Conservation (phyloP, 2,329 filamentous ascomycete genomes). For the Podosphaera leucotricha region DNA sequence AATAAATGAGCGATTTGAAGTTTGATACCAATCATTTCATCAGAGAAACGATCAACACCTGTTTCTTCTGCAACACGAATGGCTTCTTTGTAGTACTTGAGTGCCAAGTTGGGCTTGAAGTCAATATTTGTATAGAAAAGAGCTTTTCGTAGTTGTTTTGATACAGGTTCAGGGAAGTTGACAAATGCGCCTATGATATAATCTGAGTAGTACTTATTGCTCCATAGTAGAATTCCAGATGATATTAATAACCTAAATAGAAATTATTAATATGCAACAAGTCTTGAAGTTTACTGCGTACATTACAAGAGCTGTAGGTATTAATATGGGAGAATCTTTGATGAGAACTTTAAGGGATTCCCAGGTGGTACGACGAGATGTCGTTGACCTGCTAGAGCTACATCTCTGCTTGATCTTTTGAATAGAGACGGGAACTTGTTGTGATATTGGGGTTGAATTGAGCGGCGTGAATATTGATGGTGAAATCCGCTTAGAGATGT, state of each 20-base stretch:
- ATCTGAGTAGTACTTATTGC: constrained; percentile 13
- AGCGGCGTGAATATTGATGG: not conserved
- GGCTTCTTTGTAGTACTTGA: constrained; percentile 66
- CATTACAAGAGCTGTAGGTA: constrained; percentile 1
- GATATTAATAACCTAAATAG: not conserved
- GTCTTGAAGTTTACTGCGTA: not conserved
- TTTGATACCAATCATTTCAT: constrained; percentile 76
- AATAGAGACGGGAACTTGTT: not conserved
- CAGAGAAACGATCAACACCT: constrained; percentile 67
- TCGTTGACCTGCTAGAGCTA: not conserved
- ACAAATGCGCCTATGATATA: constrained; percentile 21
- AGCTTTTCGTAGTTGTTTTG: constrained; percentile 57
- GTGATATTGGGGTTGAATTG: not conserved
- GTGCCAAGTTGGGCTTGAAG: constrained; percentile 49
- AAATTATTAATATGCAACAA: not conserved
- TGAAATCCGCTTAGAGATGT: not conserved
- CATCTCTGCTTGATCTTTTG: not conserved
- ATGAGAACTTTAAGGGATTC: constrained; percentile 3
- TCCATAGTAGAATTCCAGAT: constrained; percentile 5
- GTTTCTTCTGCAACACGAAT: constrained; percentile 48
- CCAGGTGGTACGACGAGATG: constrained; percentile 1
- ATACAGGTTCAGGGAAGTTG: constrained; percentile 44
- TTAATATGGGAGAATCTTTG: not conserved
- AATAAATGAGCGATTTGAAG: constrained; percentile 61
- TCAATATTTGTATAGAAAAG: constrained; percentile 67